phyloP scores from a whole-genome alignment of 1,139 yeast genomes.

The Saccharomyces hybrid region DNA sequence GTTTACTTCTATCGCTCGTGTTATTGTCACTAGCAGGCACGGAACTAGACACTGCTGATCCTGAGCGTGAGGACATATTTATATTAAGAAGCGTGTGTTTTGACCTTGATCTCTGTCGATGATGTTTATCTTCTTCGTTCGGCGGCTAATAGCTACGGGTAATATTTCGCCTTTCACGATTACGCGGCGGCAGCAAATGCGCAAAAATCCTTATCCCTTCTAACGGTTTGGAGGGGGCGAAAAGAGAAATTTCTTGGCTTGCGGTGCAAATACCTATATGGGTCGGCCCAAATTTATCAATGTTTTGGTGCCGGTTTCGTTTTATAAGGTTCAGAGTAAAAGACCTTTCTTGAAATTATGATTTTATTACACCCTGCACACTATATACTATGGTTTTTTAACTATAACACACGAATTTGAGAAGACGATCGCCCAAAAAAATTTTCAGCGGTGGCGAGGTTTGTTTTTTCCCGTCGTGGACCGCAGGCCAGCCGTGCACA shows the following conservation, averaged over 20 bases:
- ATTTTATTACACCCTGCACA: not conserved
- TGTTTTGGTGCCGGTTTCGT: not conserved
- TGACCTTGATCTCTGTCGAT: not conserved
- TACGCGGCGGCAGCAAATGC: not conserved
- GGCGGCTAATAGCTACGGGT: not conserved
- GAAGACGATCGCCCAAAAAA: not conserved
- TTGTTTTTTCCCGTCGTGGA: not conserved
- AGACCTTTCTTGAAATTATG: not conserved
- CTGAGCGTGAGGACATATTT: not conserved
- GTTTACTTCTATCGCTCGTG: not conserved
- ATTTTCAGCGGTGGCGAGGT: conserved; percentile 1
- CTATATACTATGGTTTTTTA: not conserved
- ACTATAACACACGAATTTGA: not conserved
- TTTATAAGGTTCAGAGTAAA: not conserved
- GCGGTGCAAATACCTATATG: not conserved
- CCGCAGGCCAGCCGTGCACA: not conserved
- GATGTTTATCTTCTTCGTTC: not conserved
- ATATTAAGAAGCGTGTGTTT: not conserved
- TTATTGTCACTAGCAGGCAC: not conserved
- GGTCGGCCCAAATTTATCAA: not conserved
- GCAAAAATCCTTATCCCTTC: not conserved
- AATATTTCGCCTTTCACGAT: not conserved
- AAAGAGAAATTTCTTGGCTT: not conserved
- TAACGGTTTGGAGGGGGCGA: not conserved
- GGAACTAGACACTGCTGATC: not conserved